A percentile compares a stretch with the other conserved stretches of the same genome.
Conservation (phyloP, 163 green algal genomes). For the Volvox carteri region DNA sequence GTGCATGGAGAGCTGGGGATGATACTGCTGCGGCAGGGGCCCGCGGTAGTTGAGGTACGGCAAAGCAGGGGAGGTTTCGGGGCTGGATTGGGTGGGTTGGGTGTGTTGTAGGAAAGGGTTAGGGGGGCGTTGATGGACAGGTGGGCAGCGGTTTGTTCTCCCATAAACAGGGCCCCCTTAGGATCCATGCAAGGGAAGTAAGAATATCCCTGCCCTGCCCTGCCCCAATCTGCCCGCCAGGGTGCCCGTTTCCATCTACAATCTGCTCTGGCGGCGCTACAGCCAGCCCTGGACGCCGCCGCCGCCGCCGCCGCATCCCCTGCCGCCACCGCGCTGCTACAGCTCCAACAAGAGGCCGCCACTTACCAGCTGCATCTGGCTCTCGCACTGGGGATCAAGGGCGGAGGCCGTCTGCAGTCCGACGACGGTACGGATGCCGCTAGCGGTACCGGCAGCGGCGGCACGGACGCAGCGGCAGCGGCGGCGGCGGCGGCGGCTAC, state of each 20-base stretch:
- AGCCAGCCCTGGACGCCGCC: slow-evolving; percentile 34
- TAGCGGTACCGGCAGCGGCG: neutral
- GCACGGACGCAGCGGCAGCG: neutral
- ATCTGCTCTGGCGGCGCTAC: slow-evolving; percentile 43
- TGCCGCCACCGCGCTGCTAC: neutral
- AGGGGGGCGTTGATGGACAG: no score
- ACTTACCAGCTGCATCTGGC: slow-evolving; percentile 52
- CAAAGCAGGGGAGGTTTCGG: neutral
- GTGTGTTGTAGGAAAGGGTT: no score
- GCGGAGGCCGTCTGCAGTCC: neutral
- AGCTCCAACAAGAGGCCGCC: slow-evolving; percentile 44
- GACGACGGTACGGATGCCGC: neutral
- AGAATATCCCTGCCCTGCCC: no score
- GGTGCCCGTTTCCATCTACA: slow-evolving; percentile 61
- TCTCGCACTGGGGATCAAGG: slow-evolving; percentile 19
- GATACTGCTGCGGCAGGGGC: slow-evolving; percentile 66
- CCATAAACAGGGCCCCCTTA: no score
- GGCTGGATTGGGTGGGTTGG: neutral
- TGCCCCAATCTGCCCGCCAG: slow-evolving; percentile 12
- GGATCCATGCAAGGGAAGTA: no score
- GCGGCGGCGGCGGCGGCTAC: neutral
- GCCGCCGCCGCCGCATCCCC: slow-evolving; percentile 17
- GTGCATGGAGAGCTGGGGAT: slow-evolving; percentile 72
- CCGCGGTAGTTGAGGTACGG: no score
- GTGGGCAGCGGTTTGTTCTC: no score